A percentile compares a stretch with the other conserved stretches of the same genome.
phyloP scores from a whole-genome alignment of 768 basidiomycete species.

The Sarcomyxa edulis region DNA sequence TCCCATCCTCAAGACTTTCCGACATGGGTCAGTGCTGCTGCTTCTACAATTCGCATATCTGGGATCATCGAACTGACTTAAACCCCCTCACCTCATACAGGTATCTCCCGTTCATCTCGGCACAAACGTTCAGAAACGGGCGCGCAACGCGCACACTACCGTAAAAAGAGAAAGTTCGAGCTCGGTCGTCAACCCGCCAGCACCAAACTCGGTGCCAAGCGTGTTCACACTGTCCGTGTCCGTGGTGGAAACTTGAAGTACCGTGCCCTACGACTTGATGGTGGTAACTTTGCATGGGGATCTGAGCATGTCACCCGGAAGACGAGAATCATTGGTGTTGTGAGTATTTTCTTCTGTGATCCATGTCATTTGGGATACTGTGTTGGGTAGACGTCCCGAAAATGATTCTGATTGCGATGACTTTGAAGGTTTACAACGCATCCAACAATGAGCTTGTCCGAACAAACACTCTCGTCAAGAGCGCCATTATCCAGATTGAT shows the following conservation, averaged over 20 bases:
- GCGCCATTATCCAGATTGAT: constrained; percentile 95
- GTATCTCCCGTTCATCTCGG: constrained; percentile 95
- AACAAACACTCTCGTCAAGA: constrained; percentile 98
- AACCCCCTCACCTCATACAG: constrained; percentile 31
- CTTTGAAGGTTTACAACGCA: constrained; percentile 86
- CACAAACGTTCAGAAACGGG: constrained; percentile 96
- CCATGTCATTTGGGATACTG: neutral
- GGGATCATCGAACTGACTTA: constrained; percentile 7
- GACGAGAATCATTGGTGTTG: constrained; percentile 94
- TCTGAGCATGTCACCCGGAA: constrained; percentile 93
- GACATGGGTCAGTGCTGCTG: constrained; percentile 66
- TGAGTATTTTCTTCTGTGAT: constrained; percentile 37
- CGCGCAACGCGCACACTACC: constrained; percentile 90
- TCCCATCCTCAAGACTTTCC: constrained; percentile 66
- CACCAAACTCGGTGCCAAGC: constrained; percentile 95
- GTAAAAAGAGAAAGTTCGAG: constrained; percentile 99
- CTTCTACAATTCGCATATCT: constrained; percentile 11
- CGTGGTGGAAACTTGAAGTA: constrained; percentile 95
- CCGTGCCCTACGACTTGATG: constrained; percentile 93
- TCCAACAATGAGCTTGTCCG: constrained; percentile 99
- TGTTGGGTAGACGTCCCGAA: neutral
- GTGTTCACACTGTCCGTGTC: constrained; percentile 90
- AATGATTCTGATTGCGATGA: constrained; percentile 4
- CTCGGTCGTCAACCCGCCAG: constrained; percentile 96
- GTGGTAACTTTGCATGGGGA: constrained; percentile 98